Evolutionary conservation across 495 filamentous ascomycete species (phyloP), one percentile per base, ranked within the genome.

Genomic region (Articulospora tetracladia): DNA sequence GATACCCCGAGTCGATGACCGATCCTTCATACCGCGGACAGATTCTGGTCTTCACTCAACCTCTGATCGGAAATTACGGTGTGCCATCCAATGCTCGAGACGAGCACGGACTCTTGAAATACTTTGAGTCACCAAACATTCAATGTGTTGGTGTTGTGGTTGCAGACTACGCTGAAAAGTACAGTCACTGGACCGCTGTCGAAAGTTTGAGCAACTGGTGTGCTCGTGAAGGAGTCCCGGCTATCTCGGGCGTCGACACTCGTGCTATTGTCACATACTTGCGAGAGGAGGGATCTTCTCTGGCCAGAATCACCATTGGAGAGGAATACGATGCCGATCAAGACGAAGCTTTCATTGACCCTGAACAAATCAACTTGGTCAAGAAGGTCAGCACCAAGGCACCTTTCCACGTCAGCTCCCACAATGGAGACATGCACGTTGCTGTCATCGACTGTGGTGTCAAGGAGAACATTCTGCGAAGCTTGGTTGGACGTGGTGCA

Each of bases 281-380:
- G 57, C 91, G 94, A 63, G 93, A 98, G 79, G 90, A 93, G 73
- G 94, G 94, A 72, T 96, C 91, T 52, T 97, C 94, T 23, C 84
- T 98, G 25, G 94, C 94, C 59, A 84, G 92, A 67, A 96, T 98
- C 75, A 93, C 92, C 4, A 88, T 97, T 65, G 94, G 94, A 66
- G 93, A 97, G 74, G 92, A 97, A 76, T 98, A 98, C 72, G 94
- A 98, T 76, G 92, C 92, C 60, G 94, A 97, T 68, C 92, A 98
- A 77, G 94, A 98, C 66, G 95, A 97, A 78, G 91, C 93, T 52
- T 98, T 90, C 72, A 78, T 92, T 68, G 94, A 98, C 70, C 94
- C 94, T 4, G 93, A 93, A 69, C 87, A 91, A 73, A 97, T 97
- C 77, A 96, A 98, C 76, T 76, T 98, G 55, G 94, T 98, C 61